Conservation (phyloP, 208 protist genomes). For the Kentomonas sorsogonicus region DNA sequence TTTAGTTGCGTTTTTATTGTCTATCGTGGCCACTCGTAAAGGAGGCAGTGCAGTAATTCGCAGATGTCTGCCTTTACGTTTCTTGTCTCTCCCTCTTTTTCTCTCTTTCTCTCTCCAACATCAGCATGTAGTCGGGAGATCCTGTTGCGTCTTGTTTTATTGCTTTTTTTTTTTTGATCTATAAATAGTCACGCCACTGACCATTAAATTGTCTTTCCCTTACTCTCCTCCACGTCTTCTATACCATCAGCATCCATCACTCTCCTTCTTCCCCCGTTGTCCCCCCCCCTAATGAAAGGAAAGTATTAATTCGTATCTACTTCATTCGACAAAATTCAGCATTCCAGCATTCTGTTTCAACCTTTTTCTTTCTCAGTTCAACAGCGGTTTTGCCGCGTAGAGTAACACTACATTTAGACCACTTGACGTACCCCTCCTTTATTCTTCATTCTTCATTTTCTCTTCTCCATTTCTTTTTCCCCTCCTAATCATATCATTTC, state of each 20-base stretch:
- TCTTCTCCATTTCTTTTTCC: constrained; percentile 1
- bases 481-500: neutral
- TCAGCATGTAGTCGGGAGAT: neutral
- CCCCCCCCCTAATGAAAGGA: no score
- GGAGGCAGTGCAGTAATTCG: neutral
- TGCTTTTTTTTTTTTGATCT: constrained; percentile 8
- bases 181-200: neutral
- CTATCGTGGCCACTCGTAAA: neutral
- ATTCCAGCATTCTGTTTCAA: no score
- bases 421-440: no score
- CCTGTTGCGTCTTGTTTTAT: neutral
- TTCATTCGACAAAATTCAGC: no score
- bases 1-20: neutral
- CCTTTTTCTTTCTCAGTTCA: no score
- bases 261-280: no score
- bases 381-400: no score
- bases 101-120: neutral
- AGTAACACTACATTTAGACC: no score
- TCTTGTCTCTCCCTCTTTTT: constrained; percentile 8
- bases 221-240: no score
- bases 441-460: neutral
- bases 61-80: neutral
- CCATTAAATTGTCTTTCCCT: no score
- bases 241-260: no score
- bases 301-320: no score